Base-by-base conservation (phyloP, 177 flowering plant species). In the Telopea speciosissima region DNA sequence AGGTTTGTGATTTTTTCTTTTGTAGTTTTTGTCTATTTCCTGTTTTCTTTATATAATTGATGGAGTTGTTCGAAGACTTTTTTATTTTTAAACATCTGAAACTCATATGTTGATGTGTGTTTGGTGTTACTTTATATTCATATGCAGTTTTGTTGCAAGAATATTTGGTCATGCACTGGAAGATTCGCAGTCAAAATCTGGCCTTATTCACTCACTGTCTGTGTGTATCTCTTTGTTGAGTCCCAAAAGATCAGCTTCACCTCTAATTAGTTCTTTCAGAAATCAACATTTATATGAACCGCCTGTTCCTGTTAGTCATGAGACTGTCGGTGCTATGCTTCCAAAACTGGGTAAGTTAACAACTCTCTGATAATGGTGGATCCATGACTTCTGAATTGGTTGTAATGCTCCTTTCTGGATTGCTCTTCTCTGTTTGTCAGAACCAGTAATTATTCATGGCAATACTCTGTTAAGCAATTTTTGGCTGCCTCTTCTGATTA, bases 171-270 rank as follows among this genome's bases (percentile, higher is more conserved):
- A 90, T 81, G 95, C 89, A 40, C 75, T 94, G 81, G 99, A 94
- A 77, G 85, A 84, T 69, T 85, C 96, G 45, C 78, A 70, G 66
- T 87, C 97, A 68, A 90, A 84, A 77, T 92, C 99, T 79, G 84
- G 89, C 68, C 96, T 90, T 73, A 89, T 94, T 24, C 84, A 92
- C 76, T 89, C 97, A 45, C 84, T 94, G 69, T 85, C 96, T 56
- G 96, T 92, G 24, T 90, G 97, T 68, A 90, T 94, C 54, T 92
- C 92, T 68, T 85, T 94, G 80, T 76, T 94, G 88, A 97, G 92
- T 80, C 93, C 97, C 67, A 89, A 81, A 81, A 86, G 95, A 81
- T 82, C 91, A 44, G 76, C 79, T 67, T 80, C 85, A 65, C 81
- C 87, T 61, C 33, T 85, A 70, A 70, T 88, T 72, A 81, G 88